Conservation (phyloP, 2,329 filamentous ascomycete species). For the Paramyrothecium sp. region DNA sequence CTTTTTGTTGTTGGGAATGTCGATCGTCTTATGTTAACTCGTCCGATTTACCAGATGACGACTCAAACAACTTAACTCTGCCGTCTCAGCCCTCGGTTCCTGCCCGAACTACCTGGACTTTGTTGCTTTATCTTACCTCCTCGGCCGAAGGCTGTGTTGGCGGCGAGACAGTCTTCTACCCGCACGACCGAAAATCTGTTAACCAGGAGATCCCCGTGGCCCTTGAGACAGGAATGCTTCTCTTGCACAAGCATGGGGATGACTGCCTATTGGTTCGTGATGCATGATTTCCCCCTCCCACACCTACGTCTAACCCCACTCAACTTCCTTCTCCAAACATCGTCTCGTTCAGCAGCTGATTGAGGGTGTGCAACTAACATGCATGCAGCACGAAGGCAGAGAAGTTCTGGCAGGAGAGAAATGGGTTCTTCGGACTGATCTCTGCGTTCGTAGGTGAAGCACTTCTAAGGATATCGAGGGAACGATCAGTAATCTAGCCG, state of each 20-base stretch:
- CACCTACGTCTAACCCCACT: constrained; percentile 8
- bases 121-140: constrained; percentile 83
- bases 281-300: constrained; percentile 2
- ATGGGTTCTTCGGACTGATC: constrained; percentile 84
- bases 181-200: constrained; percentile 56
- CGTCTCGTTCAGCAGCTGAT: too few species aligned
- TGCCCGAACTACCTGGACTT: constrained; percentile 77
- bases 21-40: not conserved
- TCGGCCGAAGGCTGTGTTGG: constrained; percentile 72
- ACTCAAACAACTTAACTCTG: constrained; percentile 72
- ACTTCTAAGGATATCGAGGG: not conserved
- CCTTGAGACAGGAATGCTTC: constrained; percentile 79
- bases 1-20: not conserved
- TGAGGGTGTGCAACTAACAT: too few species aligned
- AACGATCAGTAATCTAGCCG: too few species aligned
- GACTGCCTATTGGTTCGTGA: constrained; percentile 73
- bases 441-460: constrained; percentile 61
- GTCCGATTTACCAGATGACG: constrained; percentile 67
- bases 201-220: constrained; percentile 69
- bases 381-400: constrained; percentile 69
- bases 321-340: not conserved
- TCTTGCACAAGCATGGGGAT: constrained; percentile 85
- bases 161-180: constrained; percentile 91
- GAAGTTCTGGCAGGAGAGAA: constrained; percentile 82
- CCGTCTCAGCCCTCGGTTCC: constrained; percentile 26